These are phyloP conservation scores for Selenicereus undatus DNA, from an alignment of 148 eudicot genomes.

Conservation along the genomic window DNA sequence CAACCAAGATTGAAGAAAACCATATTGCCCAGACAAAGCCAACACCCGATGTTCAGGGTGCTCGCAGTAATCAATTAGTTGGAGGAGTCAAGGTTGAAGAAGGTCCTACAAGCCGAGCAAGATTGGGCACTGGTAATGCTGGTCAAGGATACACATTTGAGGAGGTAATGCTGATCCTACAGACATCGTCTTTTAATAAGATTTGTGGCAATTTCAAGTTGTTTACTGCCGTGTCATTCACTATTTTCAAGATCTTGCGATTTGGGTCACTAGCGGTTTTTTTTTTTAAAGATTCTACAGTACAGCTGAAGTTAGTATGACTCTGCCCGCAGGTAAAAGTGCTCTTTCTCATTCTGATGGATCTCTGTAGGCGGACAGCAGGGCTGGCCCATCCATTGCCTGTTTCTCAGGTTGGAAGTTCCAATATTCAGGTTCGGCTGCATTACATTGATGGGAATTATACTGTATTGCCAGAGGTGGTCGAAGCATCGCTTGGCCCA, in stretches of 20 bases:
- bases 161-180: slow-evolving; percentile 49
- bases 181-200: neutral
- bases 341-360: slow-evolving; percentile 87
- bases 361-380: slow-evolving; percentile 83
- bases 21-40: slow-evolving; percentile 37
- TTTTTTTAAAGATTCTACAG: neutral
- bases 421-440: slow-evolving; percentile 83
- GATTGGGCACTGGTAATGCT: slow-evolving; percentile 94
- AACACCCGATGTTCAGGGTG: slow-evolving; percentile 41
- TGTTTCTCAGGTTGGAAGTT: slow-evolving; percentile 88
- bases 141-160: slow-evolving; percentile 99
- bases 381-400: slow-evolving; percentile 83
- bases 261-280: neutral
- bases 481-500: slow-evolving; percentile 98
- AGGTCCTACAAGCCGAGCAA: slow-evolving; percentile 57
- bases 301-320: slow-evolving; percentile 5
- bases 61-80: slow-evolving; percentile 49
- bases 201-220: neutral
- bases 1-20: slow-evolving; percentile 69
- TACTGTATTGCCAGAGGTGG: slow-evolving; percentile 94
- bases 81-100: slow-evolving; percentile 81
- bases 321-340: slow-evolving; percentile 72
- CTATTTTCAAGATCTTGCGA: neutral
- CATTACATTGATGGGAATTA: slow-evolving; percentile 95
- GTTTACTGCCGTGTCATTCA: neutral